Percentiles rank a stretch among this genome's conserved stretches.
Evolutionary conservation across 192 early-diverging fungal genomes (phyloP).

Genomic region (Entomortierella chlamydospora): DNA sequence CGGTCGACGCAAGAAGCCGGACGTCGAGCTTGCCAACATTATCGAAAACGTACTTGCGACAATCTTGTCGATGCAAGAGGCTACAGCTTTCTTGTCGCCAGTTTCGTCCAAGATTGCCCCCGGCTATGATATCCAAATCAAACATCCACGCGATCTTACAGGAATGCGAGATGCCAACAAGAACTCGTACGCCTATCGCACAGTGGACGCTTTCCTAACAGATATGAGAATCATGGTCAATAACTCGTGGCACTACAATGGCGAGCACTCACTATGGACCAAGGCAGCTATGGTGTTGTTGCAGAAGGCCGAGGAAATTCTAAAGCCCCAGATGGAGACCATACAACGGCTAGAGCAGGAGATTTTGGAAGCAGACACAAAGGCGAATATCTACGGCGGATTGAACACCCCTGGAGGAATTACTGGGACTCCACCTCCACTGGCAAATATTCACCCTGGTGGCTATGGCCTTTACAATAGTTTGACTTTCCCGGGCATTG

Average conservation of each 20-base stretch:
- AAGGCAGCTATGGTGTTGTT: conserved; percentile 55
- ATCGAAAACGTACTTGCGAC: conserved; percentile 55
- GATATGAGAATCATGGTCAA: conserved; percentile 65
- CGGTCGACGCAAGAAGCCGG: conserved; percentile 62
- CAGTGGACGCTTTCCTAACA: conserved; percentile 58
- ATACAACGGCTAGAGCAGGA: conserved; percentile 42
- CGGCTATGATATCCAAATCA: conserved; percentile 65
- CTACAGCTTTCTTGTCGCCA: conserved; percentile 60
- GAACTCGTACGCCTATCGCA: conserved; percentile 58
- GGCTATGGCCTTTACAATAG: conserved; percentile 43
- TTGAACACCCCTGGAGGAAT: background rate
- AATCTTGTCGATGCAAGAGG: conserved; percentile 60
- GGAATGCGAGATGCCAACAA: conserved; percentile 66
- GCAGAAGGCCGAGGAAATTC: conserved; percentile 44
- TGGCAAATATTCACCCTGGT: conserved; percentile 28
- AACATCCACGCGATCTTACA: conserved; percentile 64
- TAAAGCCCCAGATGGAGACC: conserved; percentile 44
- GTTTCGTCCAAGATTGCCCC: conserved; percentile 59
- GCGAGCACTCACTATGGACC: conserved; percentile 59
- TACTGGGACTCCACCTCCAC: conserved; percentile 10
- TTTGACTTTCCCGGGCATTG: conserved; percentile 33
- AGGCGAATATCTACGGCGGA: conserved; percentile 31
- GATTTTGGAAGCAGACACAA: conserved; percentile 41
- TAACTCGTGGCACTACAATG: conserved; percentile 68
- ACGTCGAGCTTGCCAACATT: conserved; percentile 60